These are phyloP conservation scores for Cladosporium sp. DNA, from an alignment of 2,329 filamentous ascomycete species.

Conservation along the genomic window DNA sequence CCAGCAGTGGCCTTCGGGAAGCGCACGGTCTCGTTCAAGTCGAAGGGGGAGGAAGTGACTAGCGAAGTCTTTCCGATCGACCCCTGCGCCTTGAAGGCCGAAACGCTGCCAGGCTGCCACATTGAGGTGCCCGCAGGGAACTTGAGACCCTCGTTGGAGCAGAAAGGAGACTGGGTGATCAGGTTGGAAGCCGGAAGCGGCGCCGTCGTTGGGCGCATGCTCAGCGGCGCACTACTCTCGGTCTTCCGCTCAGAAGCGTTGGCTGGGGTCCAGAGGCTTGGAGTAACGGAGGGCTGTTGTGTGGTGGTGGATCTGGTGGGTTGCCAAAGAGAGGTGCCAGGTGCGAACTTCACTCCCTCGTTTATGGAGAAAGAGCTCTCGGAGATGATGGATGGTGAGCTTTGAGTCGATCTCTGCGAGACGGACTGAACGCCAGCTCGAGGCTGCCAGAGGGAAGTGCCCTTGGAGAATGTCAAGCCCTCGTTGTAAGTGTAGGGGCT, in stretches of 20 bases:
- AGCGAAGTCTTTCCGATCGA: background rate
- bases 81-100: background rate
- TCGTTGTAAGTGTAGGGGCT: background rate
- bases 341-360: background rate
- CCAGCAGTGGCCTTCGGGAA: background rate
- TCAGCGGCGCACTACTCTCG: background rate
- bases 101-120: background rate
- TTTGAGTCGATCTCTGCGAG: background rate
- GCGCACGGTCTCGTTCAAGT: background rate
- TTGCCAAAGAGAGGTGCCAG: background rate
- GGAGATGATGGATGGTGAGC: background rate
- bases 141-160: background rate
- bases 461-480: background rate
- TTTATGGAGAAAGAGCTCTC: background rate
- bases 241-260: background rate
- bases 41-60: background rate
- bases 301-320: background rate
- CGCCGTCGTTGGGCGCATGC: background rate
- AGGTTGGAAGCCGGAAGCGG: background rate
- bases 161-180: background rate
- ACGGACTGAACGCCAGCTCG: background rate
- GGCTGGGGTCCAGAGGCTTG: background rate
- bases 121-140: background rate
- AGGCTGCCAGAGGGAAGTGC: background rate
- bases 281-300: background rate